Evolutionary conservation across 345 rosid genomes (phyloP).

Genomic region (Populus davidiana): DNA sequence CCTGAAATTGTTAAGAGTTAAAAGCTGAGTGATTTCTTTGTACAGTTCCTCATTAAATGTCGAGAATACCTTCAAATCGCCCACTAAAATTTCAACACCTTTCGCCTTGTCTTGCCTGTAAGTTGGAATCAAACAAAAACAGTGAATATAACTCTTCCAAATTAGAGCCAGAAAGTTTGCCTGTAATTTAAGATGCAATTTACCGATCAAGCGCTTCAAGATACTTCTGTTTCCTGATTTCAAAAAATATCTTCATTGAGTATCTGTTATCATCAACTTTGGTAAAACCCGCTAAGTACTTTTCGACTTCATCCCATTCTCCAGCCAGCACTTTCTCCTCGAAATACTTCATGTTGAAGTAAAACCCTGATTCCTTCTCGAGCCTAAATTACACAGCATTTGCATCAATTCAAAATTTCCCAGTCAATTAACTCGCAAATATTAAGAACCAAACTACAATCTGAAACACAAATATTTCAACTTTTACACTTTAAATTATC

Average conservation of each 20-base stretch:
- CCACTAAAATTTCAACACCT: constrained; percentile 76
- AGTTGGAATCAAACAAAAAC: constrained; percentile 6
- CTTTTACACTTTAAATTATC: not conserved
- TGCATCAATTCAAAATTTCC: not conserved
- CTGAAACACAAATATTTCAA: not conserved
- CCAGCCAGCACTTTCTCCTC: constrained; percentile 75
- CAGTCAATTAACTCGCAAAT: not conserved
- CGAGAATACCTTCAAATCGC: constrained; percentile 80
- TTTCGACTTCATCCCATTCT: constrained; percentile 74
- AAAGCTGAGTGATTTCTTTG: constrained; percentile 88
- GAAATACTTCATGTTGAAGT: constrained; percentile 66
- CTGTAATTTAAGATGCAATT: constrained; percentile 1
- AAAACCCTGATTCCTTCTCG: constrained; percentile 69
- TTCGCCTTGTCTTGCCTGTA: constrained; percentile 73
- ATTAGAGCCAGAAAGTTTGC: not conserved
- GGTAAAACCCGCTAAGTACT: constrained; percentile 60
- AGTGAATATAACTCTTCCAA: not conserved
- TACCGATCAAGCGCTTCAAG: constrained; percentile 88
- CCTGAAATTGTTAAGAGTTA: constrained; percentile 84
- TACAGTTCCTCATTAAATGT: constrained; percentile 83
- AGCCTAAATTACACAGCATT: constrained; percentile 36
- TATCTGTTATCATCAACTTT: constrained; percentile 68
- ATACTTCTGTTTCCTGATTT: constrained; percentile 86
- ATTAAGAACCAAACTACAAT: not conserved
- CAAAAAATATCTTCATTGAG: constrained; percentile 87